Conservation (phyloP, 495 filamentous ascomycete genomes). For the Pseudevernia furfuracea region DNA sequence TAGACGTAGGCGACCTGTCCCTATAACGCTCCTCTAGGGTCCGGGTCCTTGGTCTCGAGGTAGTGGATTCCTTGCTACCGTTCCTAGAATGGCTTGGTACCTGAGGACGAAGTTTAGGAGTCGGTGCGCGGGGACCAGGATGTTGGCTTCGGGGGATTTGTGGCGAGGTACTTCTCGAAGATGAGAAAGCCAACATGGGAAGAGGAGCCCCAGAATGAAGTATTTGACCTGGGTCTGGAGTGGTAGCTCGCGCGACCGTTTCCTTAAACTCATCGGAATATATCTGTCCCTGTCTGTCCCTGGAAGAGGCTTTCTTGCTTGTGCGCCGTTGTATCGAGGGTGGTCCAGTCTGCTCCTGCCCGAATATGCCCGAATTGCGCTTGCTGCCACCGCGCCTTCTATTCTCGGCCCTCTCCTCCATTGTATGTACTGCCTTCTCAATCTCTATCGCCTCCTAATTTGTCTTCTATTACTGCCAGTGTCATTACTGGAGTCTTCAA, state of each 20-base stretch:
- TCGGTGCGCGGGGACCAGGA: constrained; percentile 35
- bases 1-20: constrained; percentile 36
- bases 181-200: constrained; percentile 36
- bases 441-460: neutral
- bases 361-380: constrained; percentile 24
- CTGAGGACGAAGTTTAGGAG: constrained; percentile 30
- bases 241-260: constrained; percentile 42
- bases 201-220: constrained; percentile 35
- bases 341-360: constrained; percentile 19
- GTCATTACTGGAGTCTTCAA: constrained; percentile 2
- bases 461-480: neutral
- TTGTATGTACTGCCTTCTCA: constrained; percentile 3
- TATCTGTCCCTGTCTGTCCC: constrained; percentile 46
- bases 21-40: constrained; percentile 43
- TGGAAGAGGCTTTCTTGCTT: constrained; percentile 47
- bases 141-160: constrained; percentile 34
- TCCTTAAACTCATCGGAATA: constrained; percentile 47
- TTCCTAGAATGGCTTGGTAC: constrained; percentile 24
- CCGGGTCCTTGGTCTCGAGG: constrained; percentile 44
- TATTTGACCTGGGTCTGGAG: constrained; percentile 38
- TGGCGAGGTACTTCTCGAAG: constrained; percentile 37
- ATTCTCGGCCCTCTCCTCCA: constrained; percentile 22
- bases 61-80: constrained; percentile 24
- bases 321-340: constrained; percentile 40
- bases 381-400: constrained; percentile 23